Evolutionary conservation across 352 stramenopile genomes (phyloP), one percentile per base, ranked within the genome.

Genomic region (Globisporangium uncinulatum): DNA sequence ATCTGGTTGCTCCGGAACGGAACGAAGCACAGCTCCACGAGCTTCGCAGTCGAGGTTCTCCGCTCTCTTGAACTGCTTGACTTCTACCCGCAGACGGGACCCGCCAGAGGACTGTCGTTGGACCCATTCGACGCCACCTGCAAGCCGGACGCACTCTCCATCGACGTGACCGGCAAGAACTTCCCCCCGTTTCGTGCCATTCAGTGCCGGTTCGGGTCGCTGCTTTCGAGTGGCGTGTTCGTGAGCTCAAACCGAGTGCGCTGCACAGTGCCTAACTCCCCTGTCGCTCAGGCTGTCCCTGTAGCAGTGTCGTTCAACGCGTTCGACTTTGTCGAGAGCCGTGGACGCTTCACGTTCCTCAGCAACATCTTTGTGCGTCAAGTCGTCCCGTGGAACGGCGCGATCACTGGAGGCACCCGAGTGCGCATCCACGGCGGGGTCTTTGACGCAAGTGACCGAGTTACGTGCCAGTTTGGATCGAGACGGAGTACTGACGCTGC

Each of bases 301-400:
- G 19, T 88, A 43, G 54, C 65, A 0, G 51, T 95, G 13, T 89
- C 78, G 0, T 89, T 94, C 45, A 91, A 95, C 59, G 61, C 63
- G 2, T 63, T 76, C 1, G 79, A 92, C 43, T 90, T 83, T 49
- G 47, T 80, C 1, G 43, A 65, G 8, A 62, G 66, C 47, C 41
- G 41, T 4, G 24, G 58, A 1, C 19, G 29, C 0, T 88, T 78
- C 52, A 66, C 75, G 51, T 92, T 74, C 56, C 6, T 76, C 0
- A 53, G 62, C 6, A 41, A 51, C 6, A 62, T 86, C 14, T 58
- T 51, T 5, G 62, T 91, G 59, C 44, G 54, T 3, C 20, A 32
- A 2, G 63, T 88, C 2, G 52, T 39, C 20, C 88, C 87, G 29
- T 62, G 41, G 2, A 79, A 75, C 56, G 85, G 79, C 11, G 64